Evolutionary conservation across 2,329 filamentous ascomycete species (phyloP).

Genomic region (Sodiomyces alkalinus): DNA sequence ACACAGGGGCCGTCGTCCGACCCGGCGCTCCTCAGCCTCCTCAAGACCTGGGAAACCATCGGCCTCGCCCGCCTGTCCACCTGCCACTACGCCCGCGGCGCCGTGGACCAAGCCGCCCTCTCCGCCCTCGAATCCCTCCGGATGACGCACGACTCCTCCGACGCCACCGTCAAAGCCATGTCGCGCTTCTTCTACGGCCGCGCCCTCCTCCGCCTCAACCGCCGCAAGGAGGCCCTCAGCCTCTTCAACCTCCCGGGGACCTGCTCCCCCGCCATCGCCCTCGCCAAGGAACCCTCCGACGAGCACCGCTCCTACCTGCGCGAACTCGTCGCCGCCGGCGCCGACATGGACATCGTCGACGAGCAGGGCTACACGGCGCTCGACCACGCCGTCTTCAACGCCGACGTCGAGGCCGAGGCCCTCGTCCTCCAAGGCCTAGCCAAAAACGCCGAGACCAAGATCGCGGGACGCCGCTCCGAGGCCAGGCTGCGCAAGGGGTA

Average conservation of each 20-base stretch:
- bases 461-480: constrained; percentile 8
- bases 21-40: background rate
- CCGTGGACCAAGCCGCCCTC: constrained; percentile 8
- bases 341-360: constrained; percentile 16
- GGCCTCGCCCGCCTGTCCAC: constrained; percentile 18
- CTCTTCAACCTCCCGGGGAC: constrained; percentile 13
- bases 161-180: constrained; percentile 15
- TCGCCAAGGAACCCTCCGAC: constrained; percentile 21
- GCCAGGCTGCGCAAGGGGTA: constrained; percentile 18
- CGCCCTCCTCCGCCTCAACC: constrained; percentile 12
- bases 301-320: constrained; percentile 19
- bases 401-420: constrained; percentile 10
- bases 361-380: constrained; percentile 19
- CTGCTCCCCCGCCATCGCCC: constrained; percentile 18
- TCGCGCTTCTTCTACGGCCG: constrained; percentile 17
- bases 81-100: constrained; percentile 10
- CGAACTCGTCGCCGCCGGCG: constrained; percentile 17
- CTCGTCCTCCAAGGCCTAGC: constrained; percentile 14
- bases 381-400: constrained; percentile 20
- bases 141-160: constrained; percentile 6
- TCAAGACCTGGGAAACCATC: constrained; percentile 12
- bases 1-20: background rate
- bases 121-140: constrained; percentile 7
- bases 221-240: constrained; percentile 11
- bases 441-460: too few species aligned